phyloP scores from a whole-genome alignment of 805 yeast genomes.

The Kuraishia capsulata region DNA sequence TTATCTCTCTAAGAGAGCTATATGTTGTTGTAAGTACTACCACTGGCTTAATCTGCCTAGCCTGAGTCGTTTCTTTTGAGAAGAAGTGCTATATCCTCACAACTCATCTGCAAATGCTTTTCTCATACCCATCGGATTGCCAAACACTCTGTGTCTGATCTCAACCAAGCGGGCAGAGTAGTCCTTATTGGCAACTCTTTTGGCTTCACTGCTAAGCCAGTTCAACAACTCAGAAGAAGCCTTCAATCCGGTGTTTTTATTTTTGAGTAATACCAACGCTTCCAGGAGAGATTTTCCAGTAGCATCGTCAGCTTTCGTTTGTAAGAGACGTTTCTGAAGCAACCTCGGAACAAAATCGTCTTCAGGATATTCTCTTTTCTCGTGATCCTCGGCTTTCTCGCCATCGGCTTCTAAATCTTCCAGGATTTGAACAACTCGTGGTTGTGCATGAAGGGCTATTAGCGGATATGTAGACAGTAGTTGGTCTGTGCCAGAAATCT shows the following conservation, averaged over 20 bases:
- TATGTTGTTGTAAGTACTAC: too few species aligned
- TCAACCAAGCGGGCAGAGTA: conserved; percentile 12
- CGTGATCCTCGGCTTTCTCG: too few species aligned
- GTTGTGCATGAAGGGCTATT: conserved; percentile 17
- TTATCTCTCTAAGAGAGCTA: too few species aligned
- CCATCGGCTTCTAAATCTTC: too few species aligned
- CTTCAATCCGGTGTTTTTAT: conserved; percentile 21
- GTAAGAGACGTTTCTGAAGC: too few species aligned
- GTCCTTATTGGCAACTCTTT: conserved; percentile 15
- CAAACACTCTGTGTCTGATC: conserved; percentile 39
- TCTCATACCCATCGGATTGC: conserved; percentile 65
- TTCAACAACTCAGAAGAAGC: conserved; percentile 37
- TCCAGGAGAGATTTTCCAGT: too few species aligned
- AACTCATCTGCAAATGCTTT: conserved; percentile 49
- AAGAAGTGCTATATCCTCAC: too few species aligned
- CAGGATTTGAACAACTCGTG: conserved; percentile 34
- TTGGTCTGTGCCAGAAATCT: conserved; percentile 10
- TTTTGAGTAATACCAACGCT: conserved; percentile 21
- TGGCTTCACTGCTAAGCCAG: conserved; percentile 52
- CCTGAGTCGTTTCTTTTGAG: too few species aligned
- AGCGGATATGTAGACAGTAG: conserved; percentile 15
- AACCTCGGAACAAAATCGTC: too few species aligned
- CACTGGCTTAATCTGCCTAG: too few species aligned
- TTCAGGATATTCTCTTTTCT: too few species aligned
- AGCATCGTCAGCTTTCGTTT: too few species aligned